Percentiles rank a stretch among this genome's conserved stretches.
These are phyloP conservation scores for Teunomyces panamensis DNA, from an alignment of 805 yeast species.

Conservation along the genomic window DNA sequence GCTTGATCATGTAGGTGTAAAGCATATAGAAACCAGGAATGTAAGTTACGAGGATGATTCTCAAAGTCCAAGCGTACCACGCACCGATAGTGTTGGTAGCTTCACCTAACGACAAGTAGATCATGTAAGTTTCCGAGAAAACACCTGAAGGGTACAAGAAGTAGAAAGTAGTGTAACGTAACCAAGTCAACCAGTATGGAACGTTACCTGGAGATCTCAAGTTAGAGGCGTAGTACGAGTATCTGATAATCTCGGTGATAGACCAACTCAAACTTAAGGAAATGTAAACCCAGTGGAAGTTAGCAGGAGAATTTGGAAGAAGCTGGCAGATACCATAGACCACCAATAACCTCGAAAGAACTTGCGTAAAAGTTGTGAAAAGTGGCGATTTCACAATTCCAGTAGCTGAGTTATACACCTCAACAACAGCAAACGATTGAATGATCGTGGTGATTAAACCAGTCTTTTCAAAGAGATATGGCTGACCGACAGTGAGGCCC, in stretches of 20 bases:
- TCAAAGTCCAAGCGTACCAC: constrained; percentile 54
- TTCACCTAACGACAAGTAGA: constrained; percentile 65
- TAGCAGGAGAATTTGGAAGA: constrained; percentile 73
- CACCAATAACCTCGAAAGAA: constrained; percentile 75
- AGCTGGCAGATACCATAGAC: constrained; percentile 77
- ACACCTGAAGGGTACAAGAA: constrained; percentile 91
- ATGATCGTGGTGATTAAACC: constrained; percentile 56
- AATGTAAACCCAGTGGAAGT: constrained; percentile 55
- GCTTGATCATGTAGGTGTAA: constrained; percentile 84
- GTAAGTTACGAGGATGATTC: constrained; percentile 60
- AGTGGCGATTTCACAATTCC: constrained; percentile 87
- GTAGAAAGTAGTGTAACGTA: constrained; percentile 81
- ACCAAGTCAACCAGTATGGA: constrained; percentile 58
- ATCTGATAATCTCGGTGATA: constrained; percentile 88
- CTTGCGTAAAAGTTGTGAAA: constrained; percentile 82
- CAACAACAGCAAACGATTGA: constrained; percentile 79
- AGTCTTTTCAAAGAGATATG: constrained; percentile 59
- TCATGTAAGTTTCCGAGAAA: constrained; percentile 71
- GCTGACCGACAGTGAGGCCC: constrained; percentile 52
- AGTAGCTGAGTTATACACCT: constrained; percentile 69
- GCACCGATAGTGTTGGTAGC: constrained; percentile 55
- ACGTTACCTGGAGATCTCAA: constrained; percentile 49
- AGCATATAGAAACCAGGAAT: constrained; percentile 85
- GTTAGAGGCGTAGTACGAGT: constrained; percentile 79
- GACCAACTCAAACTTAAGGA: constrained; percentile 84